Percentiles rank a stretch among this genome's conserved stretches.
Evolutionary conservation across 306 rosid genomes (phyloP).

Genomic region (Vigna radiata): DNA sequence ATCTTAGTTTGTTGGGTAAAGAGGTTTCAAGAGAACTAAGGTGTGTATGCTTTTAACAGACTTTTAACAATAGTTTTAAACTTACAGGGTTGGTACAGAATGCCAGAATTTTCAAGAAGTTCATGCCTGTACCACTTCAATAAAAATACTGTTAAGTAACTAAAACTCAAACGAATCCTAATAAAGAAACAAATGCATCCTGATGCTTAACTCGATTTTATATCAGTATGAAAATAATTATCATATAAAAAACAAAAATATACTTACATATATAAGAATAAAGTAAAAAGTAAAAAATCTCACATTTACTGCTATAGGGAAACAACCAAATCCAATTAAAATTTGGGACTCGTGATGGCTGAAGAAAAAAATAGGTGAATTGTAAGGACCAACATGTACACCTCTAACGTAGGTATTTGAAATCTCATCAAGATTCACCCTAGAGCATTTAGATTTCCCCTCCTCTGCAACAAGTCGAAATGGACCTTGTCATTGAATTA

Average conservation of each 20-base stretch:
- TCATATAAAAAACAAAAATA: slow-evolving; percentile 16
- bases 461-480: slow-evolving; percentile 95
- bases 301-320: slow-evolving; percentile 15
- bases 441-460: slow-evolving; percentile 94
- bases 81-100: slow-evolving; percentile 2
- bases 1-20: slow-evolving; percentile 9
- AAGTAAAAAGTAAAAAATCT: neutral
- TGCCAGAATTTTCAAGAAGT: slow-evolving; percentile 34
- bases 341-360: slow-evolving; percentile 19
- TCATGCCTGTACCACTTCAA: slow-evolving; percentile 20
- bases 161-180: no score
- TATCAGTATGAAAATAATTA: slow-evolving; percentile 12
- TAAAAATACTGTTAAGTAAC: neutral
- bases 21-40: slow-evolving; percentile 6
- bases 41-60: no score
- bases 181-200: no score
- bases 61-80: slow-evolving; percentile 19
- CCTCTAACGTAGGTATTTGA: slow-evolving; percentile 87
- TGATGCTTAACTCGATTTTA: no score
- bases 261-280: slow-evolving; percentile 21
- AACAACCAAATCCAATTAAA: slow-evolving; percentile 23
- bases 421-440: slow-evolving; percentile 96
- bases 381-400: slow-evolving; percentile 46
- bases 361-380: slow-evolving; percentile 28
- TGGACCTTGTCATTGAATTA: slow-evolving; percentile 71